Conservation (phyloP, 768 basidiomycete species). For the Coprinellus micaceus region DNA sequence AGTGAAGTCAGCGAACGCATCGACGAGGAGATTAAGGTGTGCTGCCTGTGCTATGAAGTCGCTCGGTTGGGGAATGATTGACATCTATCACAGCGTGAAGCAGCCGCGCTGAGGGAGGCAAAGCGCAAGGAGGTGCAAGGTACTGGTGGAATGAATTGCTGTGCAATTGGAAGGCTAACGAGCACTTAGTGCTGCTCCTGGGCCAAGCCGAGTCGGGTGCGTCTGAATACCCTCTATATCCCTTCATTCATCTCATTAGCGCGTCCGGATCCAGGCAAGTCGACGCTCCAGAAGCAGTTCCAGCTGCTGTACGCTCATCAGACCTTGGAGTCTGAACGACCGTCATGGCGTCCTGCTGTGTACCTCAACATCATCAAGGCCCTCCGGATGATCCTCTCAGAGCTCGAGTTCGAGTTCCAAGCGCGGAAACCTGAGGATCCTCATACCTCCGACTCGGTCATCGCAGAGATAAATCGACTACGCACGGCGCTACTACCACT, state of each 20-base stretch:
- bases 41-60: background rate
- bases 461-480: constrained; percentile 46
- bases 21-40: constrained; percentile 16
- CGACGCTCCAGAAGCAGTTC: constrained; percentile 82
- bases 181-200: constrained; percentile 60
- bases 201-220: constrained; percentile 72
- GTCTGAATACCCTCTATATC: background rate
- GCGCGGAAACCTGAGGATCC: constrained; percentile 21
- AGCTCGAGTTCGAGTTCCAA: constrained; percentile 58
- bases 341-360: constrained; percentile 75
- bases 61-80: background rate
- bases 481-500: constrained; percentile 59
- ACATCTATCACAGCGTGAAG: constrained; percentile 12
- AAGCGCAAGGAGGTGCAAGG: constrained; percentile 47
- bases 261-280: constrained; percentile 49
- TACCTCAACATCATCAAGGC: constrained; percentile 84
- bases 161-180: background rate
- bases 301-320: constrained; percentile 75
- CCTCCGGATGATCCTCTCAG: constrained; percentile 68
- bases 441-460: constrained; percentile 19
- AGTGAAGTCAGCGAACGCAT: constrained; percentile 10
- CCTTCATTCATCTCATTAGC: background rate
- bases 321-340: constrained; percentile 65
- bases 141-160: constrained; percentile 14
- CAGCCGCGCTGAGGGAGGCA: constrained; percentile 23